Conservation (phyloP, 306 rosid species). For the Medicago truncatula region MtrunA17r5.0-ANR NC_053043.1:9508001-9508500, state of each 20-base stretch:
- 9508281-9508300: slow-evolving; percentile 14
- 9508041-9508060: too few relatives aligned
- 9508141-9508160: slow-evolving; percentile 90
- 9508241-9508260: neutral
- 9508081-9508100: neutral
- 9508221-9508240: slow-evolving; percentile 73
- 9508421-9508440: slow-evolving; percentile 89
- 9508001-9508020: too few relatives aligned
- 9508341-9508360: slow-evolving; percentile 75
- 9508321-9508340: slow-evolving; percentile 64
- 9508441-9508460: slow-evolving; percentile 88
- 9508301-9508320: neutral
- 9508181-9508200: slow-evolving; percentile 69
- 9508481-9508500: slow-evolving; percentile 84
- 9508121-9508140: slow-evolving; percentile 78
- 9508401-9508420: slow-evolving; percentile 84
- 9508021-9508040: too few relatives aligned
- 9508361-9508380: slow-evolving; percentile 87
- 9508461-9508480: slow-evolving; percentile 93
- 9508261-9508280: neutral
- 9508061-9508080: too few relatives aligned
- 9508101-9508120: neutral
- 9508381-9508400: slow-evolving; percentile 71
- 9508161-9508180: slow-evolving; percentile 73
- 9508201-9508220: slow-evolving; percentile 94